These are phyloP conservation scores for Microcyclosporella mali DNA, from an alignment of 2,329 filamentous ascomycete genomes.

Conservation along the genomic window DNA sequence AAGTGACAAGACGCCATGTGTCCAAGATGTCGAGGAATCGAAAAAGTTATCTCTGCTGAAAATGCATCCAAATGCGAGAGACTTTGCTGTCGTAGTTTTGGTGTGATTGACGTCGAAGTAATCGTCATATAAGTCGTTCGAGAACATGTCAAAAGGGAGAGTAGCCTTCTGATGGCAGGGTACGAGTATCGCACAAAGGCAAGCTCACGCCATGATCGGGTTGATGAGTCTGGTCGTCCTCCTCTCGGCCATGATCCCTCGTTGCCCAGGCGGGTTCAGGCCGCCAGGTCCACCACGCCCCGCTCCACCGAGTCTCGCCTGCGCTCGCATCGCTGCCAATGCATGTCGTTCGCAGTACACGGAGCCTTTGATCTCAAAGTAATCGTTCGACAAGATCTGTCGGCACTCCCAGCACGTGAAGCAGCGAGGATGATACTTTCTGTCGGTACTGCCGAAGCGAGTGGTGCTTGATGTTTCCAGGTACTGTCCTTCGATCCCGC, in stretches of 20 bases:
- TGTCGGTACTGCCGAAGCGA: constrained; percentile 46
- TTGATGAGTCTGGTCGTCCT: constrained; percentile 32
- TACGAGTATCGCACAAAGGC: not conserved
- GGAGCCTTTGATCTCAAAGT: constrained; percentile 77
- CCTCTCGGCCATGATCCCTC: constrained; percentile 27
- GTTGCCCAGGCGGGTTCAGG: constrained; percentile 13
- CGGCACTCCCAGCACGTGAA: constrained; percentile 79
- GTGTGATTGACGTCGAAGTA: too few relatives aligned
- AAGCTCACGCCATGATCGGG: constrained; percentile 25
- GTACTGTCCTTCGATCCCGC: constrained; percentile 89
- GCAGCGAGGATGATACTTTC: constrained; percentile 82
- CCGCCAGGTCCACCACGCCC: constrained; percentile 7
- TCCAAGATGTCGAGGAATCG: too few relatives aligned
- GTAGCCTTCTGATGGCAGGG: too few relatives aligned
- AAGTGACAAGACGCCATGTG: too few relatives aligned
- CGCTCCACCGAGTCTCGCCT: constrained; percentile 16
- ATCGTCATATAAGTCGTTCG: too few relatives aligned
- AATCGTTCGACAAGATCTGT: constrained; percentile 69
- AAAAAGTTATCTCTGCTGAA: too few relatives aligned
- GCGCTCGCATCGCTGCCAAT: constrained; percentile 39
- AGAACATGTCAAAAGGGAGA: too few relatives aligned
- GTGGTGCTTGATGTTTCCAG: constrained; percentile 58
- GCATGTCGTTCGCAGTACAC: constrained; percentile 87
- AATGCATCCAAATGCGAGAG: too few relatives aligned
- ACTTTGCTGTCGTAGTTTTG: too few relatives aligned